Evolutionary conservation across 352 stramenopile genomes (phyloP).

Genomic region (Thalassiosira oceanica): DNA sequence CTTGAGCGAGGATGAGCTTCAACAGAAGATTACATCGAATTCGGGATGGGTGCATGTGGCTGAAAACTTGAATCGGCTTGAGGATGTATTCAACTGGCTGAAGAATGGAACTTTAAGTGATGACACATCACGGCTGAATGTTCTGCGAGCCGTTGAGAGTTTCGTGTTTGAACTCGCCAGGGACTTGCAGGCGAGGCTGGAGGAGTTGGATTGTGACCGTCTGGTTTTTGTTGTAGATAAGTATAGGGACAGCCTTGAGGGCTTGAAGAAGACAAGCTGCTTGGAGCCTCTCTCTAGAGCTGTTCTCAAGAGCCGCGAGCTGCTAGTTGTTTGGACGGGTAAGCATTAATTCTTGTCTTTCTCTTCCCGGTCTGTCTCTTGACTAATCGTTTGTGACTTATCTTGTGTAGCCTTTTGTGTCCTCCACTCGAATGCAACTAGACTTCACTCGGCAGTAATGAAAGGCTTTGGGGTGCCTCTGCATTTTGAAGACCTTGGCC

Average conservation of each 20-base stretch:
- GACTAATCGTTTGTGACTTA: conserved; percentile 1
- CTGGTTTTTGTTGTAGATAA: conserved; percentile 36
- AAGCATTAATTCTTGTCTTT: conserved; percentile 4
- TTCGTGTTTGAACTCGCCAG: conserved; percentile 24
- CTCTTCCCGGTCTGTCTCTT: not conserved
- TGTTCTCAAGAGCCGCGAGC: conserved; percentile 38
- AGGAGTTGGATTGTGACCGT: conserved; percentile 17
- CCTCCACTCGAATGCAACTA: conserved; percentile 38
- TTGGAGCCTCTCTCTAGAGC: conserved; percentile 13
- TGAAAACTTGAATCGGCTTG: too few species aligned
- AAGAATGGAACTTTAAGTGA: not conserved
- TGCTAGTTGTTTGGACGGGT: conserved; percentile 48
- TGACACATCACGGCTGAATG: conserved; percentile 25
- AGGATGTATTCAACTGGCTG: too few species aligned
- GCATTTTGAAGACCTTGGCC: conserved; percentile 36
- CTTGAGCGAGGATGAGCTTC: conserved; percentile 23
- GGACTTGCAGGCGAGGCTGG: conserved; percentile 10
- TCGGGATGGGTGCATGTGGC: too few species aligned
- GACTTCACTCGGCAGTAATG: conserved; percentile 14
- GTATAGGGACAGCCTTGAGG: conserved; percentile 32
- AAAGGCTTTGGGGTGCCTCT: conserved; percentile 36
- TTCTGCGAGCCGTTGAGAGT: conserved; percentile 28
- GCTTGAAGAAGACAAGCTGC: conserved; percentile 15
- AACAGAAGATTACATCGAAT: too few species aligned
- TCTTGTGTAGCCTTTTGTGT: conserved; percentile 41